Evolutionary conservation across 2,329 filamentous ascomycete species (phyloP), one percentile per base, ranked within the genome.

Genomic region (Cladobotryum mycophilum): DNA sequence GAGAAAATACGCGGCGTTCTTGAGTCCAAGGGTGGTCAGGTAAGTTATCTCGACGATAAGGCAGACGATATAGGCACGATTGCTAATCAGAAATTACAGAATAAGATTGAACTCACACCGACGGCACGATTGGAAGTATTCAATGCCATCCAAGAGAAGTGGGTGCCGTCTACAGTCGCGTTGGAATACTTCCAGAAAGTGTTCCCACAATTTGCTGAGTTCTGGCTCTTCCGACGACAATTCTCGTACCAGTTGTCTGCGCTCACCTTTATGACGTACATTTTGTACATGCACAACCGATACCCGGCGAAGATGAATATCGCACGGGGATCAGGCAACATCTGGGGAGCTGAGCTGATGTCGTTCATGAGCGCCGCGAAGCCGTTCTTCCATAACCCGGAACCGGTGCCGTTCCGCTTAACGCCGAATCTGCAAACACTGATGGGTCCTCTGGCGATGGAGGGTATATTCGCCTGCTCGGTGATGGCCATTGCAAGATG

Each of bases 151-250:
- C 91, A 96, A 69, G 87, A 95, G 67, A 92, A 91, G 66, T 95
- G 86, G 80, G 91, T 96, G 50, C 88, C 90, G 5, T 84, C 85
- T 53, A 89, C 82, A 3, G 75, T 97, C 53, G 85, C 86, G 18
- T 79, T 95, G 48, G 84, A 95, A 58, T 96, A 92, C 73, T 96
- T 96, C 80, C 88, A 91, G 64, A 76, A 80, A 58, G 88, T 84
- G 5, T 97, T 93, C 71, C 87, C 90, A 30, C 86, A 88, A 56
- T 99, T 89, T 68, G 82, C 88, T 42, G 91, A 96, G 62, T 96
- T 97, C 76, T 99, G 92, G 90, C 81, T 99, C 52, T 99, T 99
- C 88, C 88, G 93, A 53, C 85, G 91, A 53, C 91, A 96, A 58
- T 96, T 99, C 72, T 88, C 89, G 18, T 96, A 97, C 74, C 93